These are phyloP conservation scores for Dipodascus albidus DNA, from an alignment of 805 yeast species.

Conservation along the genomic window DNA sequence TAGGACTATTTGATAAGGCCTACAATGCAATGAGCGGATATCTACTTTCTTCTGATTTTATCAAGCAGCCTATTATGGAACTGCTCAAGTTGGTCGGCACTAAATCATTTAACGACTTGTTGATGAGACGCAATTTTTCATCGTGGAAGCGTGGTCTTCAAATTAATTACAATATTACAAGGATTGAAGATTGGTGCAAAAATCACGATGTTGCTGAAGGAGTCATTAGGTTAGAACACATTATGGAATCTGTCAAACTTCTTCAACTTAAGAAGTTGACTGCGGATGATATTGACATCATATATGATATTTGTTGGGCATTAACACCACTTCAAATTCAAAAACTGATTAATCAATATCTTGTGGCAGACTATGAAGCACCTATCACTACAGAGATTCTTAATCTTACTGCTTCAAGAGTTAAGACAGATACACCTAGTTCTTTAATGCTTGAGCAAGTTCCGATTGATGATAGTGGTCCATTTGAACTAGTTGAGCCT, in stretches of 20 bases:
- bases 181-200: slow-evolving; percentile 98
- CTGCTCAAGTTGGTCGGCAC: slow-evolving; percentile 82
- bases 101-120: slow-evolving; percentile 85
- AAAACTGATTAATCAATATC: slow-evolving; percentile 78
- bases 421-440: slow-evolving; percentile 33
- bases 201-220: slow-evolving; percentile 86
- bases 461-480: slow-evolving; percentile 28
- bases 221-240: slow-evolving; percentile 68
- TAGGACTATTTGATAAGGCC: slow-evolving; percentile 79
- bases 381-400: slow-evolving; percentile 79
- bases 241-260: slow-evolving; percentile 86
- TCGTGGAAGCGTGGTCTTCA: slow-evolving; percentile 98
- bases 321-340: slow-evolving; percentile 94
- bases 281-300: slow-evolving; percentile 77
- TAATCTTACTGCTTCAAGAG: slow-evolving; percentile 52
- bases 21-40: slow-evolving; percentile 90
- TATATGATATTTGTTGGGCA: slow-evolving; percentile 90
- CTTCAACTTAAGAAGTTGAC: slow-evolving; percentile 86
- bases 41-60: slow-evolving; percentile 73
- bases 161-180: slow-evolving; percentile 88
- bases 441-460: slow-evolving; percentile 29
- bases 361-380: slow-evolving; percentile 87
- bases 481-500: slow-evolving; percentile 32
- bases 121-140: slow-evolving; percentile 87
- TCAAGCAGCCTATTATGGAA: slow-evolving; percentile 75